Base-by-base conservation (phyloP, 1,284 basidiomycete species). In the Cutaneotrichosporon daszewskae region DNA sequence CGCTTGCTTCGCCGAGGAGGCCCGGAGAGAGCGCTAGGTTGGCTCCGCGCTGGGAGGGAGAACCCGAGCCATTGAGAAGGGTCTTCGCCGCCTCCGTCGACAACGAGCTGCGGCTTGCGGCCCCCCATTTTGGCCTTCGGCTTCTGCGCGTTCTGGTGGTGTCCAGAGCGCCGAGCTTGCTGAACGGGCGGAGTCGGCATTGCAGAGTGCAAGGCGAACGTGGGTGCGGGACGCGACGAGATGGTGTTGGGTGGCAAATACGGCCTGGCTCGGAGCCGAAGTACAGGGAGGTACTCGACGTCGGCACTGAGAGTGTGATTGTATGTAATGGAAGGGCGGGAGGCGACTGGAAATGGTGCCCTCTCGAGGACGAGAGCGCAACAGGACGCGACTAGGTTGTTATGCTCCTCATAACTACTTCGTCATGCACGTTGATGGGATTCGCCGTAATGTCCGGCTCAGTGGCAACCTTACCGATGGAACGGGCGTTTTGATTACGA, bases 31-130 rank as follows among this genome's bases (percentile, higher is more conserved):
- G 20, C 79, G 75, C 32, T 79, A 76, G 44, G 77, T 8, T 22
- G 20, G 66, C 72, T 84, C 80, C 38, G 45, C 17, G 86, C 84
- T 51, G 87, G 87, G 34, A 89, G 74, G 6, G 83, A 81, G 69
- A 90, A 90, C 69, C 86, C 87, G 64, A 90, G 82, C 56, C 66
- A 69, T 51, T 60, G 54, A 5, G 60, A 53, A 9, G 66, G 64
- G 45, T 67, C 60, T 43, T 51, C 40, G 20, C 37, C 23, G 39
- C 47, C 42, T 8, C 20, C 33, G 39, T 44, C 47, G 50, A 59
- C 49, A 13, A 53, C 55, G n/a, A 62, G 52, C 13, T 39, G 37
- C 17, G 60, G 62, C 42, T 62, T 62, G 33, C 48, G 37, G 16
- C 37, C 43, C 5, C 34, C 27, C 16, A 42, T 36, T 34, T 41